These are phyloP conservation scores for Laburnicola sp. DNA, from an alignment of 2,329 filamentous ascomycete species.

Conservation along the genomic window DNA sequence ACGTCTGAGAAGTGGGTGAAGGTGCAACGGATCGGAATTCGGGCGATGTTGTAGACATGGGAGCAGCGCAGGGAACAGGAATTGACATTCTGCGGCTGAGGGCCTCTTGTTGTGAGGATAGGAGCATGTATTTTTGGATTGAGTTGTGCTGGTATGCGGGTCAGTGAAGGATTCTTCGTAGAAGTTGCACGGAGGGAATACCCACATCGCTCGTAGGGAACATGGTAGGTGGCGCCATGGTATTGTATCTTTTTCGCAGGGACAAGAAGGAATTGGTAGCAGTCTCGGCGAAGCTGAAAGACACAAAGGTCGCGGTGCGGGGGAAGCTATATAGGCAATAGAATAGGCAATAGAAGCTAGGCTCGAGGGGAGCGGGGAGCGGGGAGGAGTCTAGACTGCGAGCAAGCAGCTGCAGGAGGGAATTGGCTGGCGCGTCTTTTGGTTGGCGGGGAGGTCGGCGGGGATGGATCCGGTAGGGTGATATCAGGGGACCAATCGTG, in stretches of 20 bases:
- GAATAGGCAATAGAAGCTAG: not conserved
- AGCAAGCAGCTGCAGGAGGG: conserved; percentile 1
- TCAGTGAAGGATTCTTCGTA: conserved; percentile 13
- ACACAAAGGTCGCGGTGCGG: conserved; percentile 2
- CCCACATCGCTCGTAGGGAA: conserved; percentile 29
- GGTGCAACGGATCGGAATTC: conserved; percentile 41
- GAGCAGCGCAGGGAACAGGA: conserved; percentile 36
- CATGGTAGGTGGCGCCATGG: conserved; percentile 24
- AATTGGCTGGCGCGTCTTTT: not conserved
- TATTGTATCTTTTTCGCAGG: not conserved
- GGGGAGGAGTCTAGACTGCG: conserved; percentile 8
- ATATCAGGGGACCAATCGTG: conserved; percentile 12
- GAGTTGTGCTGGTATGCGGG: conserved; percentile 24
- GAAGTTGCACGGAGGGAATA: not conserved
- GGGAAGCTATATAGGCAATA: conserved; percentile 3
- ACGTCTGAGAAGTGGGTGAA: conserved; percentile 24
- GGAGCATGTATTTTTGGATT: conserved; percentile 46
- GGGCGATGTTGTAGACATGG: conserved; percentile 42
- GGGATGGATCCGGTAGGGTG: conserved; percentile 11
- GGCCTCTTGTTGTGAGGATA: conserved; percentile 47
- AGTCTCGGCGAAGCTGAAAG: not conserved
- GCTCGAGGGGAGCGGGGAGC: not conserved
- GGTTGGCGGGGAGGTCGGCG: conserved; percentile 14
- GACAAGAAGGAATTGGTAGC: not conserved
- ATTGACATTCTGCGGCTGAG: conserved; percentile 47